A percentile compares a stretch with the other conserved stretches of the same genome.
Evolutionary conservation across 495 filamentous ascomycete genomes (phyloP).

Genomic region (Trichoderma virens): DNA sequence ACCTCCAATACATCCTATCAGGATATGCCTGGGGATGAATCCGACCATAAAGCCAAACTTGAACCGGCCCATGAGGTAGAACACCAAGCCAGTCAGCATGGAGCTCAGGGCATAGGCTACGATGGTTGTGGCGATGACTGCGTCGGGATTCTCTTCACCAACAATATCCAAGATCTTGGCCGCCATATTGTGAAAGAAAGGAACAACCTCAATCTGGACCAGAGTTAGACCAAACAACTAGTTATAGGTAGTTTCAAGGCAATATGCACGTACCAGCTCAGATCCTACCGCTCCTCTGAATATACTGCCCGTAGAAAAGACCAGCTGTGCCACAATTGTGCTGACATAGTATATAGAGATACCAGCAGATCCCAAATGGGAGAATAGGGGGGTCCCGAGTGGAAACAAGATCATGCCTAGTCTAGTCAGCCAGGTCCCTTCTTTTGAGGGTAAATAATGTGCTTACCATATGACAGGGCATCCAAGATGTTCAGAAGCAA

Average conservation of each 20-base stretch:
- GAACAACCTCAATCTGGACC: constrained; percentile 81
- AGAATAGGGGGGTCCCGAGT: constrained; percentile 74
- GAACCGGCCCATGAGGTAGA: constrained; percentile 81
- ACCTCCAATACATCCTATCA: constrained; percentile 96
- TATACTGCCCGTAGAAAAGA: constrained; percentile 83
- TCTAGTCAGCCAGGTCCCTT: not conserved
- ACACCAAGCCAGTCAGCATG: constrained; percentile 80
- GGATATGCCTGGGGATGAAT: constrained; percentile 91
- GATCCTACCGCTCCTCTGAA: constrained; percentile 92
- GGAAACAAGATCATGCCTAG: constrained; percentile 90
- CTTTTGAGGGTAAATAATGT: not conserved
- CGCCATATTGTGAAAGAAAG: constrained; percentile 97
- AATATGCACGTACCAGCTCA: constrained; percentile 60
- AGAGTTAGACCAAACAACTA: constrained; percentile 13
- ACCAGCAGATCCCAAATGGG: constrained; percentile 76
- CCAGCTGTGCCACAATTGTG: constrained; percentile 86
- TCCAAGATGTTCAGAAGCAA: constrained; percentile 88
- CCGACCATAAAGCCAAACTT: constrained; percentile 84
- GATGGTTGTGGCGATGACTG: constrained; percentile 87
- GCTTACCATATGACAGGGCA: constrained; percentile 80
- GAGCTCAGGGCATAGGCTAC: constrained; percentile 86
- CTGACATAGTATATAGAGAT: constrained; percentile 99
- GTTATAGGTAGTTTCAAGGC: not conserved
- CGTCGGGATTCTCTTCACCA: constrained; percentile 70
- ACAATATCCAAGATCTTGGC: constrained; percentile 73